phyloP scores from a whole-genome alignment of 305 asterid genomes.

The Fraxinus floribunda region DNA sequence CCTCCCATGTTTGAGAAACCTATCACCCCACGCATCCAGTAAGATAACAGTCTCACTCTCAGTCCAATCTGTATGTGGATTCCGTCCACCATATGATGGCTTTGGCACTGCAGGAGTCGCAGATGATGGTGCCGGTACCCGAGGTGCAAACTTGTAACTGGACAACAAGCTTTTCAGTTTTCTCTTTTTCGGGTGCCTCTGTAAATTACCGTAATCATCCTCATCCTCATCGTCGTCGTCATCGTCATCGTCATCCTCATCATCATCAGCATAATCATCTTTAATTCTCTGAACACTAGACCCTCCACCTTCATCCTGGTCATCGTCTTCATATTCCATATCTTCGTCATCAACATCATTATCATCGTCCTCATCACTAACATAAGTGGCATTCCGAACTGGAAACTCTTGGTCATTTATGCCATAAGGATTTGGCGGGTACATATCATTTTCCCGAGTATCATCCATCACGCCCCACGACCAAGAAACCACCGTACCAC shows the following conservation, averaged over 20 bases:
- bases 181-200: constrained; percentile 61
- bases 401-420: constrained; percentile 27
- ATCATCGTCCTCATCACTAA: constrained; percentile 32
- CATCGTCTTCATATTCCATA: constrained; percentile 24
- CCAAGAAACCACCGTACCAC: constrained; percentile 20
- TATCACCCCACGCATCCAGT: constrained; percentile 75
- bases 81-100: constrained; percentile 62
- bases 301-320: constrained; percentile 27
- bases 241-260: constrained; percentile 8
- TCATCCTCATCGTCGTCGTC: constrained; percentile 23
- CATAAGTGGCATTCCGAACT: constrained; percentile 15
- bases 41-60: constrained; percentile 68
- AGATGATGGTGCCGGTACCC: constrained; percentile 47
- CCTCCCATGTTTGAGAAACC: constrained; percentile 72
- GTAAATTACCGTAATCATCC: constrained; percentile 33
- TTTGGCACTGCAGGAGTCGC: constrained; percentile 34
- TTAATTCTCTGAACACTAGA: constrained; percentile 31
- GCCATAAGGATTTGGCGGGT: constrained; percentile 33
- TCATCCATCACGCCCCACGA: constrained; percentile 39
- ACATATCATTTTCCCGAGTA: constrained; percentile 46
- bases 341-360: constrained; percentile 18
- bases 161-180: constrained; percentile 68
- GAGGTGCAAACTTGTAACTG: constrained; percentile 79
- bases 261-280: constrained; percentile 17
- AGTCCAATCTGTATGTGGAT: constrained; percentile 79